These are phyloP conservation scores for Trametes hirsuta DNA, from an alignment of 1,284 basidiomycete genomes.

Conservation along the genomic window DNA sequence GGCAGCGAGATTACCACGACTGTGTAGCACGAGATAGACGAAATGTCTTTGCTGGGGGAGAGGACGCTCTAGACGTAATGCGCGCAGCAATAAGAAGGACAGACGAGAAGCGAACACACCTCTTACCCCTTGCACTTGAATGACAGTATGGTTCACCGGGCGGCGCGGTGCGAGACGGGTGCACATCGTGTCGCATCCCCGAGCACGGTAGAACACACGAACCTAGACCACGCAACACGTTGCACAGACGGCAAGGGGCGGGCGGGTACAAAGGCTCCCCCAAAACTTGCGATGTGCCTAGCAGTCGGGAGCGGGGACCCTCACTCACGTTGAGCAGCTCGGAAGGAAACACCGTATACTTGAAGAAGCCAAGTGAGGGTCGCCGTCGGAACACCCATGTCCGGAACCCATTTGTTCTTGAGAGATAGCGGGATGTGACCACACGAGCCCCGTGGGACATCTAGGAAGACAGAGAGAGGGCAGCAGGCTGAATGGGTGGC, in stretches of 20 bases:
- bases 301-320: background rate
- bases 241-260: background rate
- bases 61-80: constrained; percentile 8
- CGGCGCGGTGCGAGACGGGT: background rate
- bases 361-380: background rate
- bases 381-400: constrained; percentile 4
- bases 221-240: background rate
- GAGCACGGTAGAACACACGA: constrained; percentile 12
- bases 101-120: constrained; percentile 4
- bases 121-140: background rate
- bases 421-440: constrained; percentile 11
- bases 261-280: background rate
- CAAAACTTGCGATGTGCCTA: background rate
- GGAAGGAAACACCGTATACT: background rate
- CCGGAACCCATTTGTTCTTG: constrained; percentile 1
- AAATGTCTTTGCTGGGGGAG: constrained; percentile 6
- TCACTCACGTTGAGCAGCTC: background rate
- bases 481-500: constrained; percentile 3
- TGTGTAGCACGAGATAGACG: constrained; percentile 14
- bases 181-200: constrained; percentile 2
- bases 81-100: constrained; percentile 1
- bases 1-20: constrained; percentile 7
- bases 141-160: background rate
- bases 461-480: background rate
- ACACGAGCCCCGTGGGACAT: constrained; percentile 6